Conservation (phyloP, 2,329 filamentous ascomycete genomes). For the Epichloe baconii region DNA sequence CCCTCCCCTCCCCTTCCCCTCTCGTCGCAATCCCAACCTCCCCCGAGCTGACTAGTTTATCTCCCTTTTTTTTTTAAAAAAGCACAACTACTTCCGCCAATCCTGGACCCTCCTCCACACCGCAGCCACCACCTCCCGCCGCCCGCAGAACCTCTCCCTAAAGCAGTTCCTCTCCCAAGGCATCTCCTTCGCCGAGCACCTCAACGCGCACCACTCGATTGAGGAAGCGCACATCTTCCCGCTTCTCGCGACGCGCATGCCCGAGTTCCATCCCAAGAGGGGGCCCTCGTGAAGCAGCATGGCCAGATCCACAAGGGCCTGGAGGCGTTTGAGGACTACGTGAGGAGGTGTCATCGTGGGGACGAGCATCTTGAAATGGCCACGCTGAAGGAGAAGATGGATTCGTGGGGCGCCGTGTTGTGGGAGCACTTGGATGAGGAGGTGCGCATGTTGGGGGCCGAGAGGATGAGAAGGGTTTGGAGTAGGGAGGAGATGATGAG, state of each 20-base stretch:
- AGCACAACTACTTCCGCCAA: constrained; percentile 67
- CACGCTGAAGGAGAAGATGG: constrained; percentile 59
- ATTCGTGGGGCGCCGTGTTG: constrained; percentile 63
- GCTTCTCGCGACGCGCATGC: constrained; percentile 62
- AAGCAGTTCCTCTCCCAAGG: constrained; percentile 55
- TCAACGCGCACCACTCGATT: constrained; percentile 69
- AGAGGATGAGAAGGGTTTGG: constrained; percentile 84
- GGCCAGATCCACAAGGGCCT: constrained; percentile 65
- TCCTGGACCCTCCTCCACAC: constrained; percentile 60
- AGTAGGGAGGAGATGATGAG: constrained; percentile 57
- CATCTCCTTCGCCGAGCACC: constrained; percentile 54
- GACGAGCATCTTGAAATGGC: constrained; percentile 44
- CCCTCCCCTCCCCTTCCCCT: no score
- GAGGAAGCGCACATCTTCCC: constrained; percentile 79
- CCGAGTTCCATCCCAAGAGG: constrained; percentile 47
- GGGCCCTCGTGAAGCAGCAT: constrained; percentile 63
- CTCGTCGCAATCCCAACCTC: background rate
- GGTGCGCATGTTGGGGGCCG: constrained; percentile 59
- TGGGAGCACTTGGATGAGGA: constrained; percentile 80
- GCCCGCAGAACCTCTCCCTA: constrained; percentile 51
- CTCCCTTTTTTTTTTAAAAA: no score
- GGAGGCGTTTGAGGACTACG: constrained; percentile 52
- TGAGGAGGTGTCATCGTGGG: constrained; percentile 46
- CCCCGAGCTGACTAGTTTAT: background rate
- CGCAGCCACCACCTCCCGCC: constrained; percentile 45